Conservation (phyloP, 345 rosid genomes). For the Combretum micranthum region DNA sequence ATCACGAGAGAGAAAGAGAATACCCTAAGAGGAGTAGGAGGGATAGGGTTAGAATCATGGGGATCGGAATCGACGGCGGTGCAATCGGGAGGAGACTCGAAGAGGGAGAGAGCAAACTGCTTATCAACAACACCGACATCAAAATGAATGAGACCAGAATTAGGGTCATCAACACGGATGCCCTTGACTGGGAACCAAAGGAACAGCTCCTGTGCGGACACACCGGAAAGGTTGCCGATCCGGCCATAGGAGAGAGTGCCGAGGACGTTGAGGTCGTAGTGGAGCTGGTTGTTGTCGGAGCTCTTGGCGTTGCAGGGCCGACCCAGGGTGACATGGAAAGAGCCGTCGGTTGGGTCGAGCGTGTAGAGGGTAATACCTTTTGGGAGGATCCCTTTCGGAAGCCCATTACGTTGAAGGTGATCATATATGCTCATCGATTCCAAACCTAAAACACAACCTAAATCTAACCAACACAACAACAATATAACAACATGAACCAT, state of each 20-base stretch:
- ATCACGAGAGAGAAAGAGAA: constrained; percentile 4
- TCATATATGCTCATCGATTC: constrained; percentile 28
- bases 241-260: constrained; percentile 52
- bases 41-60: constrained; percentile 6
- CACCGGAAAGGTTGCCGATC: constrained; percentile 65
- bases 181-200: constrained; percentile 78
- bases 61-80: constrained; percentile 28
- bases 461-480: no score
- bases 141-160: constrained; percentile 71
- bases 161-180: constrained; percentile 62
- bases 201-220: constrained; percentile 71
- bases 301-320: constrained; percentile 63
- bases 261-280: constrained; percentile 64
- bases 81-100: constrained; percentile 82
- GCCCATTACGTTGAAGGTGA: constrained; percentile 40
- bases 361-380: constrained; percentile 57
- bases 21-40: not conserved
- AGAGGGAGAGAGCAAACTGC: constrained; percentile 71
- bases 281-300: constrained; percentile 74
- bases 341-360: constrained; percentile 43
- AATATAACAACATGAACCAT: no score
- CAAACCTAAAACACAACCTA: no score
- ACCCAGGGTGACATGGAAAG: constrained; percentile 43
- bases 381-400: constrained; percentile 74
- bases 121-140: constrained; percentile 80